These are phyloP conservation scores for Calonectria pauciramosa DNA, from an alignment of 2,329 filamentous ascomycete genomes.

Conservation along the genomic window DNA sequence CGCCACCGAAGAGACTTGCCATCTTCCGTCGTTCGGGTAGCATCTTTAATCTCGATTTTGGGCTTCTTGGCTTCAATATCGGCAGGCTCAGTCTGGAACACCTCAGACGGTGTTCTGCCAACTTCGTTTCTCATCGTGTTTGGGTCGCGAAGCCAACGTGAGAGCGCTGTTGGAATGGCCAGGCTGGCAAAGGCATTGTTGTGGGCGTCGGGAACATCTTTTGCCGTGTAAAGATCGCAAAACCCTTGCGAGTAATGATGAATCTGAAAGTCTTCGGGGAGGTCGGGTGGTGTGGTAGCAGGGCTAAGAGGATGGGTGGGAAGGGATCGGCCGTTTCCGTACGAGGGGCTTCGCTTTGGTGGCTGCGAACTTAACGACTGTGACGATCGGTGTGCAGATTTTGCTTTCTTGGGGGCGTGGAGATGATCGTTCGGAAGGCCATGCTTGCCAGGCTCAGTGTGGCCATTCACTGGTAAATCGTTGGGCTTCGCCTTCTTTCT, in stretches of 20 bases:
- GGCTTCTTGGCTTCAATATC: conserved; percentile 59
- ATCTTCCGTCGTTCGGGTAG: conserved; percentile 50
- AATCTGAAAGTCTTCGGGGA: conserved; percentile 72
- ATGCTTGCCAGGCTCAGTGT: conserved; percentile 68
- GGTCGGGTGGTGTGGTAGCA: conserved; percentile 79
- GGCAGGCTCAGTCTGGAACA: conserved; percentile 72
- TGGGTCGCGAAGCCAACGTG: conserved; percentile 83
- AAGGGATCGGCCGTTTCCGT: conserved; percentile 73
- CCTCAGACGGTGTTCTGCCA: conserved; percentile 74
- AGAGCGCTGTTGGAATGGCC: conserved; percentile 79
- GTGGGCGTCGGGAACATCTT: conserved; percentile 69
- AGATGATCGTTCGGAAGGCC: conserved; percentile 59
- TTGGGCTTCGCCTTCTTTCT: conserved; percentile 89
- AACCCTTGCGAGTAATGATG: conserved; percentile 84
- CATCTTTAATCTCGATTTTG: conserved; percentile 65
- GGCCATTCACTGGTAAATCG: conserved; percentile 77
- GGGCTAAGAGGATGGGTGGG: conserved; percentile 77
- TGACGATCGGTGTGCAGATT: conserved; percentile 84
- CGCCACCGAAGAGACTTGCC: conserved; percentile 74
- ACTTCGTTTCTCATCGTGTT: conserved; percentile 77
- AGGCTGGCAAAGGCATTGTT: conserved; percentile 86
- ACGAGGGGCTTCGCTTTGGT: conserved; percentile 74
- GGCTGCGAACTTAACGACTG: conserved; percentile 81
- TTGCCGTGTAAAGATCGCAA: conserved; percentile 78
- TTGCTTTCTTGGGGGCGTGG: conserved; percentile 82